Percentiles rank a stretch among this genome's conserved stretches.
phyloP scores from a whole-genome alignment of 139 green algal genomes.

The Haematococcus lacustris region DNA sequence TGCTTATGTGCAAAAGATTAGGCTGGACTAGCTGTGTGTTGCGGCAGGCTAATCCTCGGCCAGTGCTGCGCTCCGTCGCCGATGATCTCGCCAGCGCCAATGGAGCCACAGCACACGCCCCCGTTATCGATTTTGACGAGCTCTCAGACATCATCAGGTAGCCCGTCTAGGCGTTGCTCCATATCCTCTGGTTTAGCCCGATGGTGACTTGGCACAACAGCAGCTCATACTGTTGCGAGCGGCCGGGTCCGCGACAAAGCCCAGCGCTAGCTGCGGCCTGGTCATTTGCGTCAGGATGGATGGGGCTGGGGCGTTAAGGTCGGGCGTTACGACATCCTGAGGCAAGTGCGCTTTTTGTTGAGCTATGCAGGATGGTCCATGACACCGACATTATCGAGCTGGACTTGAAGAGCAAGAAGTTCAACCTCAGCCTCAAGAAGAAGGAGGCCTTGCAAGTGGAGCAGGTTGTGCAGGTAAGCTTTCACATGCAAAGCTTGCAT shows the following conservation, averaged over 20 bases:
- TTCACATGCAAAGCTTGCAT: neutral
- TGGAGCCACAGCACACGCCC: neutral
- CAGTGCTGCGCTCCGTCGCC: too few species aligned
- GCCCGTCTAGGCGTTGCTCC: too few species aligned
- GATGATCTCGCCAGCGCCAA: neutral
- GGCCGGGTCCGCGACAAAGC: neutral
- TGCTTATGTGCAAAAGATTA: neutral
- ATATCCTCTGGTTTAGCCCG: neutral
- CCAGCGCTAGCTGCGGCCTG: neutral
- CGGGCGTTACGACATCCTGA: neutral
- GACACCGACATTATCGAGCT: conserved; percentile 94
- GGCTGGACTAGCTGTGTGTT: too few species aligned
- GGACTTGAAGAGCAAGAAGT: conserved; percentile 85
- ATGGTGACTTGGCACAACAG: neutral
- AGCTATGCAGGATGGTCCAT: conserved; percentile 85
- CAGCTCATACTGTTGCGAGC: neutral
- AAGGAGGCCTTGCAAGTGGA: conserved; percentile 55
- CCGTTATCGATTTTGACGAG: conserved; percentile 72
- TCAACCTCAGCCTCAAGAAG: conserved; percentile 83
- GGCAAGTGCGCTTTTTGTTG: neutral
- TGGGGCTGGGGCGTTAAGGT: neutral
- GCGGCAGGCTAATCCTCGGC: too few species aligned
- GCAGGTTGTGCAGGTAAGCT: neutral
- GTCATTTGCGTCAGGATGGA: neutral
- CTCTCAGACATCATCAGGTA: conserved; percentile 41